Base-by-base conservation (phyloP, 2,329 filamentous ascomycete species). In the Davidsoniella virescens region DNA sequence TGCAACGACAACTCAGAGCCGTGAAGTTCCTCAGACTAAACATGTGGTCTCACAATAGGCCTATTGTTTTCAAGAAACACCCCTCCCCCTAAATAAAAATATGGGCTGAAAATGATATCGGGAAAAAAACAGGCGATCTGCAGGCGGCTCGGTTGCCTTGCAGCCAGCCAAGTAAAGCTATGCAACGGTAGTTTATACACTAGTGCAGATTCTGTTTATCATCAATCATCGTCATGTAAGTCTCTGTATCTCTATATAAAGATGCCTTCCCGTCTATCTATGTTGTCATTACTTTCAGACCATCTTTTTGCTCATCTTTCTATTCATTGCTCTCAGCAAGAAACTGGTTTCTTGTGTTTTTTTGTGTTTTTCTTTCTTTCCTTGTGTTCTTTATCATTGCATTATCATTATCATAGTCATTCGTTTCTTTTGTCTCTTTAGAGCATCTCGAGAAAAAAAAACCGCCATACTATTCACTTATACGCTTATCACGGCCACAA, bases 361-460 rank as follows among this genome's bases (percentile, higher is more conserved):
- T 37, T 18, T 29, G 0, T 40, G 26, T 18, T 43, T 47, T 36
- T 33, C 25, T n/a, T 14, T 51, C 25, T 20, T 42, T 18, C 20
- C 23, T 23, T 38, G 7, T 33, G 23, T 26, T n/a, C 14, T 25
- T 20, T 3, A 43, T 20, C 7, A 43, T 43, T 43, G 41, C 41
- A 43, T 41, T 14, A 17, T n/a, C 29, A 33, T 33, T 33, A 12
- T 12, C 29, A 33, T 33, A n/a, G 4, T 20, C 40, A 20, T 50
- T 42, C 51, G 46, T 50, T 55, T 58, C 48, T 44, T 56, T 53
- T 50, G 50, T 54, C 59, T 56, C 56, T 56, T 60, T 55, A 38
- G 51, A 49, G 52, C 52, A 37, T 56, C 36, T 57, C 46, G n/a
- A n/a, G n/a, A 25, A 29, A 12, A 29, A 33, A 33, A 33, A 8